phyloP scores from a whole-genome alignment of 805 yeast genomes.

The Suhomyces sp. region DNA sequence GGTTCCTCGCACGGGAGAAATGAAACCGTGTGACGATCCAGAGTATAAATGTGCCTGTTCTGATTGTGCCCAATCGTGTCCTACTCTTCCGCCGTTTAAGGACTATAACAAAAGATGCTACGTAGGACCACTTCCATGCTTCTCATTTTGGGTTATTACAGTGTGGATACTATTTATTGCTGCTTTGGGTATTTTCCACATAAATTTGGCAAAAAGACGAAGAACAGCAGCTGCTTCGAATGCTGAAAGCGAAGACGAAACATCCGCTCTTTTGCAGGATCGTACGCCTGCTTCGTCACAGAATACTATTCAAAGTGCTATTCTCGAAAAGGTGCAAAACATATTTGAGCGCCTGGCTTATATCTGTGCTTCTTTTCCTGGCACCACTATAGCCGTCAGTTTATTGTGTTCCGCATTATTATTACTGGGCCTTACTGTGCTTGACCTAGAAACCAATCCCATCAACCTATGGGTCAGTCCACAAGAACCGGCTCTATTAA shows the following conservation, averaged over 20 bases:
- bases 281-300: neutral
- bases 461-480: slow-evolving; percentile 89
- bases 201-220: slow-evolving; percentile 17
- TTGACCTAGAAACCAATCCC: slow-evolving; percentile 71
- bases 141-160: slow-evolving; percentile 59
- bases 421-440: slow-evolving; percentile 4
- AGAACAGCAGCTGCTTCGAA: neutral
- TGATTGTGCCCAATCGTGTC: slow-evolving; percentile 83
- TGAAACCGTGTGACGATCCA: slow-evolving; percentile 58
- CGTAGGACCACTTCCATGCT: slow-evolving; percentile 67
- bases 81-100: slow-evolving; percentile 51
- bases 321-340: slow-evolving; percentile 12
- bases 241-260: neutral
- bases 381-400: slow-evolving; percentile 18
- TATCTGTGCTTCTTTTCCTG: slow-evolving; percentile 63
- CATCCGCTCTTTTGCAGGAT: neutral
- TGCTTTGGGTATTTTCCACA: slow-evolving; percentile 43
- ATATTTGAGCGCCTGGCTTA: slow-evolving; percentile 51
- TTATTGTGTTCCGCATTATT: slow-evolving; percentile 39
- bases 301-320: neutral
- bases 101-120: slow-evolving; percentile 42
- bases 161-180: slow-evolving; percentile 41
- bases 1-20: slow-evolving; percentile 22
- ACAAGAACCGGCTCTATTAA: slow-evolving; percentile 60
- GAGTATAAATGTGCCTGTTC: slow-evolving; percentile 82